Percentiles rank a stretch among this genome's conserved stretches.
phyloP scores from a whole-genome alignment of 768 basidiomycete species.

The Russula virescens region DNA sequence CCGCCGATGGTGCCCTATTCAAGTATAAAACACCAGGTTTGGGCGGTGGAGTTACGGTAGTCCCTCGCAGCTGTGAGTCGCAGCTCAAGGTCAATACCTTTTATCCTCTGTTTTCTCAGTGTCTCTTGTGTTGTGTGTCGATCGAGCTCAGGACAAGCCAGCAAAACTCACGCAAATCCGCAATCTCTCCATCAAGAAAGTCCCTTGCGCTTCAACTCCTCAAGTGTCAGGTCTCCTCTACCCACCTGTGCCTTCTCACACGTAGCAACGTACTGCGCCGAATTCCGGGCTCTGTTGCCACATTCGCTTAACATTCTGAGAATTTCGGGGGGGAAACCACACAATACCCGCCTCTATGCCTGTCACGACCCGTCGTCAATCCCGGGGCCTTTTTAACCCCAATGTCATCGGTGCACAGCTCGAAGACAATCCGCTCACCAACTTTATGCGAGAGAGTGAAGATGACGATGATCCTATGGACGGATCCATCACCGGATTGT shows the following conservation, averaged over 20 bases:
- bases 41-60: not conserved
- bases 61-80: not conserved
- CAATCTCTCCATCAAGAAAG: not conserved
- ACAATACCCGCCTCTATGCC: constrained; percentile 2
- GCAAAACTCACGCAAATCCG: not conserved
- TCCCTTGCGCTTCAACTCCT: not conserved
- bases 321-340: too few relatives aligned
- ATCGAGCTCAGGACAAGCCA: not conserved
- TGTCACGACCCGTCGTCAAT: constrained; percentile 14
- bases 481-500: not conserved
- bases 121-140: not conserved
- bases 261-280: not conserved
- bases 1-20: not conserved
- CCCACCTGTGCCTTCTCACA: not conserved
- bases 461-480: constrained; percentile 8
- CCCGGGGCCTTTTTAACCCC: not conserved
- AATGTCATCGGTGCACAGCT: not conserved
- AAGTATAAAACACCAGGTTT: constrained; percentile 3
- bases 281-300: not conserved
- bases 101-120: not conserved
- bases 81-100: not conserved
- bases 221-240: not conserved
- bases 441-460: not conserved
- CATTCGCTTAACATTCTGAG: not conserved
- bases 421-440: not conserved